Conservation (phyloP, 495 filamentous ascomycete species). For the Platismatia glauca region DNA sequence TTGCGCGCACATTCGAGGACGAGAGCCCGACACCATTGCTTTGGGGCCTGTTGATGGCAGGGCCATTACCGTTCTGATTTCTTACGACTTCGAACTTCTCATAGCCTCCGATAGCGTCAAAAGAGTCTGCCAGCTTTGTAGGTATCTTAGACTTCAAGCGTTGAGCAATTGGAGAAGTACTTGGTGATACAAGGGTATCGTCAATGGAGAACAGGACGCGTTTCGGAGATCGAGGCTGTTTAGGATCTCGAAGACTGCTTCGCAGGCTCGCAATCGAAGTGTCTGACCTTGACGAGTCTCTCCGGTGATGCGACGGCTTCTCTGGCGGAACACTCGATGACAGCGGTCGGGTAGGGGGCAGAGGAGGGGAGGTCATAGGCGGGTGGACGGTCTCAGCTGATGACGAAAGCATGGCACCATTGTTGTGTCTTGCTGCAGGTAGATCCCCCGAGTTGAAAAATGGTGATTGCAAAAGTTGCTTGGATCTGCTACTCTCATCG, state of each 20-base stretch:
- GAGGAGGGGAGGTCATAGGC: slow-evolving; percentile 9
- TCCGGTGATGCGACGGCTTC: slow-evolving; percentile 14
- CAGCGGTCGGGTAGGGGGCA: slow-evolving; percentile 9
- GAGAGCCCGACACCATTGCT: not conserved
- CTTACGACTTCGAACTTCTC: slow-evolving; percentile 5
- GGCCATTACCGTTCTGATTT: not conserved
- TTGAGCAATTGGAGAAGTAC: slow-evolving; percentile 18
- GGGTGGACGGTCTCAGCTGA: slow-evolving; percentile 15
- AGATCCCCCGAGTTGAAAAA: not conserved
- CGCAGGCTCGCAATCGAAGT: slow-evolving; percentile 17
- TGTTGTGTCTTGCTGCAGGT: not conserved
- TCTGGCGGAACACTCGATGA: slow-evolving; percentile 20
- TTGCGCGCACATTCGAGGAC: not conserved
- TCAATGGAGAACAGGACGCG: slow-evolving; percentile 24
- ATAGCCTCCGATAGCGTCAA: not conserved
- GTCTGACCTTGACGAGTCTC: slow-evolving; percentile 20
- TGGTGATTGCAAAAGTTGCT: not conserved
- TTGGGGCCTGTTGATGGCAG: not conserved
- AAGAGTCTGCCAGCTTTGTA: not conserved
- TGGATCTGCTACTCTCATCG: not conserved
- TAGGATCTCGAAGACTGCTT: slow-evolving; percentile 24
- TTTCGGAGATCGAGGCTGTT: slow-evolving; percentile 24
- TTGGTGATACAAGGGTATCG: slow-evolving; percentile 23
- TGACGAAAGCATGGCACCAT: slow-evolving; percentile 15
- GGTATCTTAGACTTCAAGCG: slow-evolving; percentile 3